These are phyloP conservation scores for Auxenochlorella protothecoides DNA, from an alignment of 139 green algal genomes.

Conservation along the genomic window DNA sequence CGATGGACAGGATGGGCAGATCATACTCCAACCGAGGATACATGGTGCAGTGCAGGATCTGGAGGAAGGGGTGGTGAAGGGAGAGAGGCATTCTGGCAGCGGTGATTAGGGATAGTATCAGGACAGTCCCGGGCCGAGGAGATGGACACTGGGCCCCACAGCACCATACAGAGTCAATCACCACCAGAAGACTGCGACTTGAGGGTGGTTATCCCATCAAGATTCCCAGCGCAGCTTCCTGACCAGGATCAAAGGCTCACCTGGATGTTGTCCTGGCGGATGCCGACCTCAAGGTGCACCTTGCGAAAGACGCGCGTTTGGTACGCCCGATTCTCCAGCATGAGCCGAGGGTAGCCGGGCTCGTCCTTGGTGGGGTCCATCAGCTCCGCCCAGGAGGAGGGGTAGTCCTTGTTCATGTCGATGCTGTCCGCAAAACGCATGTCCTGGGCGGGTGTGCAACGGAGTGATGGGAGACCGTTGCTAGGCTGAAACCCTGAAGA, in stretches of 20 bases:
- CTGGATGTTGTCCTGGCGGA: constrained; percentile 64
- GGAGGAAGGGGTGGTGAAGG: background rate
- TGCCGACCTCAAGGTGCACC: constrained; percentile 67
- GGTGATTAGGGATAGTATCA: too few species aligned
- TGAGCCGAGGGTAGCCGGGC: constrained; percentile 52
- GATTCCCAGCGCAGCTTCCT: too few species aligned
- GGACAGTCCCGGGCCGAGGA: too few species aligned
- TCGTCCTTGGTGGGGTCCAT: constrained; percentile 37
- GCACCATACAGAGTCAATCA: too few species aligned
- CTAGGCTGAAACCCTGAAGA: too few species aligned
- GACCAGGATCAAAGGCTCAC: constrained; percentile 1
- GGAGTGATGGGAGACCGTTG: too few species aligned
- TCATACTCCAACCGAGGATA: constrained; percentile 58
- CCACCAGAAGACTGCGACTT: too few species aligned
- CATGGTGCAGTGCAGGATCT: constrained; percentile 66
- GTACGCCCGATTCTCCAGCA: constrained; percentile 70
- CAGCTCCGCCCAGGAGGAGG: constrained; percentile 32
- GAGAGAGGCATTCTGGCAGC: too few species aligned
- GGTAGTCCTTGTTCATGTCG: constrained; percentile 1
- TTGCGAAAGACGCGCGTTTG: constrained; percentile 60
- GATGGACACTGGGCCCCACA: too few species aligned
- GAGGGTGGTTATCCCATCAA: too few species aligned
- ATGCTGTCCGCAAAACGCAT: too few species aligned
- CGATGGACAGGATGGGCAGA: constrained; percentile 69
- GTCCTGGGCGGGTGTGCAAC: too few species aligned